Conservation (phyloP, 805 yeast species). For the Saccharomycopsis lassenensis region DNA sequence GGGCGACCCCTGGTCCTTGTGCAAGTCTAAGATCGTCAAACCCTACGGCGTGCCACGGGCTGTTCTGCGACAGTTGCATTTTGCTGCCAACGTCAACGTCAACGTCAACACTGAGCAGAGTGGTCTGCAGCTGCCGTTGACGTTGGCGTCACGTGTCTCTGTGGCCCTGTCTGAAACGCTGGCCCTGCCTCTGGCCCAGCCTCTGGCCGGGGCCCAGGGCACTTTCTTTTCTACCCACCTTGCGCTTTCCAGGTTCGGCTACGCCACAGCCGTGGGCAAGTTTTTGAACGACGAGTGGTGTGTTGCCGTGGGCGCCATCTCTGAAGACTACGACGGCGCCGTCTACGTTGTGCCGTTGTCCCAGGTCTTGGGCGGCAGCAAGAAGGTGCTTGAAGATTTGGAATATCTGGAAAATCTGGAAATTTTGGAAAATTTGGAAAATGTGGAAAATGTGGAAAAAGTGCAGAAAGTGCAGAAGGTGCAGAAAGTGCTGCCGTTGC, state of each 20-base stretch:
- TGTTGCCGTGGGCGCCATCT: constrained; percentile 42
- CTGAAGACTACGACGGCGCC: constrained; percentile 33
- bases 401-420: neutral
- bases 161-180: too few relatives aligned
- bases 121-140: neutral
- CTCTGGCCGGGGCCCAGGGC: constrained; percentile 1
- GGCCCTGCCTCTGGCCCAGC: constrained; percentile 2
- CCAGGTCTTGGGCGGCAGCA: neutral
- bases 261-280: constrained; percentile 32
- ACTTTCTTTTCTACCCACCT: constrained; percentile 20
- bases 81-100: neutral
- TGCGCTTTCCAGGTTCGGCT: constrained; percentile 33
- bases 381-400: neutral
- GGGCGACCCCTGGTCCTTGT: constrained; percentile 25
- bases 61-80: neutral
- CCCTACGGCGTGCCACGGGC: neutral
- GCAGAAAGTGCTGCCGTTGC: neutral
- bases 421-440: neutral
- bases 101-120: neutral
- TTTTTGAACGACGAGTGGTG: constrained; percentile 27
- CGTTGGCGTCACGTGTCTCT: neutral
- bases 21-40: constrained; percentile 19
- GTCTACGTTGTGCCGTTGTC: constrained; percentile 33
- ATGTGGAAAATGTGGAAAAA: neutral
- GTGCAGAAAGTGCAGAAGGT: neutral